These are phyloP conservation scores for Mesotaenium endlicherianum DNA, from an alignment of 139 green algal genomes.

Conservation along the genomic window DNA sequence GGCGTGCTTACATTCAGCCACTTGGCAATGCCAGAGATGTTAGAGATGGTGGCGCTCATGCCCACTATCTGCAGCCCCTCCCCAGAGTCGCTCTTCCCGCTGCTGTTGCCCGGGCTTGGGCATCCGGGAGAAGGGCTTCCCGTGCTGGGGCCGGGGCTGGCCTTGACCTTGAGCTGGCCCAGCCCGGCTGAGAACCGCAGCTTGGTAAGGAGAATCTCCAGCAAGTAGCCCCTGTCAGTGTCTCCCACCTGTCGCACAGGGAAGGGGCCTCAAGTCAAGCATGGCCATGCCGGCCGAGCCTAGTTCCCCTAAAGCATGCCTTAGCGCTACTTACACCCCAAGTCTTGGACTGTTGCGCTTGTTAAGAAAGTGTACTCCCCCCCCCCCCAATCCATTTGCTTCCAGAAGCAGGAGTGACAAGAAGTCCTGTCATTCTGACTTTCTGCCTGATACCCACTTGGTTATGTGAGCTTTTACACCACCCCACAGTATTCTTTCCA, in stretches of 20 bases:
- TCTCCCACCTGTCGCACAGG: slow-evolving; percentile 68
- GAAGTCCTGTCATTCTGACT: no score
- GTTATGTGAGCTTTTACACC: no score
- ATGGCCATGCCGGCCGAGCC: no score
- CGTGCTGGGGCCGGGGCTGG: background rate
- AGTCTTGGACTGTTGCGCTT: no score
- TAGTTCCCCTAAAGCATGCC: no score
- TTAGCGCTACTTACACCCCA: no score
- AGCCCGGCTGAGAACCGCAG: slow-evolving; percentile 66
- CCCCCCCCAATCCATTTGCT: no score
- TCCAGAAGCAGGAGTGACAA: no score
- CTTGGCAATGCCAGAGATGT: slow-evolving; percentile 70
- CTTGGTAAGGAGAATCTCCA: slow-evolving; percentile 98
- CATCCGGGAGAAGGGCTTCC: background rate
- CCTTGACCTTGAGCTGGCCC: background rate
- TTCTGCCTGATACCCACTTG: no score
- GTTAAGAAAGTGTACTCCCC: no score
- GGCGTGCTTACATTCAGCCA: slow-evolving; percentile 71
- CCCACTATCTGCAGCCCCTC: slow-evolving; percentile 82
- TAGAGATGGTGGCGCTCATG: slow-evolving; percentile 94
- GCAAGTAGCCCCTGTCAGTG: slow-evolving; percentile 78
- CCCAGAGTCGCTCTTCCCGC: slow-evolving; percentile 25
- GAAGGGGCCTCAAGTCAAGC: no score
- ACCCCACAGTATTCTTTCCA: no score
- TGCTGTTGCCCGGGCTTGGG: background rate